Evolutionary conservation across 1,139 yeast genomes (phyloP).

Genomic region (Geotrichum europaeum): DNA sequence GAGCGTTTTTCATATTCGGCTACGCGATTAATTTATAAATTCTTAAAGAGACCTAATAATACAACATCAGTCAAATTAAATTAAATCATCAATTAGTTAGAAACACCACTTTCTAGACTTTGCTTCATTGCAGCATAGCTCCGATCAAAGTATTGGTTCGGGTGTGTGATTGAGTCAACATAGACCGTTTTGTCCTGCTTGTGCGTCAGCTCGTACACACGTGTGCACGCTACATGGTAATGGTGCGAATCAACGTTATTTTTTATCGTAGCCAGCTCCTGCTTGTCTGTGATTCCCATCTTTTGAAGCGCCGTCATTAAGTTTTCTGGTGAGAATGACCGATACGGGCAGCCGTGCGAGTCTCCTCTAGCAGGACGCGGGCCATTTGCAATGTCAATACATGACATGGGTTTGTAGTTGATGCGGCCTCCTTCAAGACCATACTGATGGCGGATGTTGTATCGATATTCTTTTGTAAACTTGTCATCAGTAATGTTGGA

Average conservation of each 20-base stretch:
- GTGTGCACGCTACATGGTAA: constrained; percentile 82
- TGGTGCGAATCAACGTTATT: constrained; percentile 63
- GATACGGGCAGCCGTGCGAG: constrained; percentile 88
- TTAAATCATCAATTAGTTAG: background rate
- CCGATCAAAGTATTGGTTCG: constrained; percentile 81
- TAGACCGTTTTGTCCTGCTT: constrained; percentile 35
- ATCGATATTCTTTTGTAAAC: constrained; percentile 80
- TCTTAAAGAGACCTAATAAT: background rate
- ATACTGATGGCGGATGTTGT: constrained; percentile 81
- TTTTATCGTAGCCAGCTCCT: constrained; percentile 54
- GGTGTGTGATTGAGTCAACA: constrained; percentile 62
- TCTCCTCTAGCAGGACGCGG: constrained; percentile 70
- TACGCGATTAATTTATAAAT: background rate
- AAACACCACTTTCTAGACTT: background rate
- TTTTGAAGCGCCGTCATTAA: constrained; percentile 49
- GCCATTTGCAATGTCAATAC: constrained; percentile 66
- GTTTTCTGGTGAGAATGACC: constrained; percentile 62
- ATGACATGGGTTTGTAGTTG: constrained; percentile 81
- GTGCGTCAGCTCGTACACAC: constrained; percentile 80
- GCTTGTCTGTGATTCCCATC: constrained; percentile 66
- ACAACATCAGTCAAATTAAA: background rate
- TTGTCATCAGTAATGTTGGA: constrained; percentile 61
- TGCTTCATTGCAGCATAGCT: constrained; percentile 10
- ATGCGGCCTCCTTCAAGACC: constrained; percentile 89
- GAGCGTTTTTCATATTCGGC: background rate